Evolutionary conservation across 2,329 filamentous ascomycete genomes (phyloP).

Genomic region (Aureobasidium musti): DNA sequence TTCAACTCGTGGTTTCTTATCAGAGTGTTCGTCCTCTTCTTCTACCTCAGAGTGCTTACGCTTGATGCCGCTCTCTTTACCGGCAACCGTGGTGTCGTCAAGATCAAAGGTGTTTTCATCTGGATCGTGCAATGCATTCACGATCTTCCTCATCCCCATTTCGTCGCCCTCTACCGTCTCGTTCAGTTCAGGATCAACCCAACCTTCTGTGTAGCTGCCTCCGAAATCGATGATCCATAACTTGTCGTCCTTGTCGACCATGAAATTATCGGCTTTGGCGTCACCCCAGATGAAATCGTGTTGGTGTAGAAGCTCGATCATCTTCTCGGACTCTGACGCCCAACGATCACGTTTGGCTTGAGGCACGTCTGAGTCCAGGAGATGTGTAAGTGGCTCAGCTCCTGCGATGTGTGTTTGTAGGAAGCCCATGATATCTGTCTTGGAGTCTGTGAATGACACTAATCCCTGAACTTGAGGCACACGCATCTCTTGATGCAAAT

Average conservation of each 20-base stretch:
- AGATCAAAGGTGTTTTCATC: constrained; percentile 35
- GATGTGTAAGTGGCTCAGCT: constrained; percentile 39
- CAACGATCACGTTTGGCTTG: constrained; percentile 39
- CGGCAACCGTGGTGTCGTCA: constrained; percentile 29
- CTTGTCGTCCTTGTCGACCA: constrained; percentile 36
- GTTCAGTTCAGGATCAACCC: constrained; percentile 12
- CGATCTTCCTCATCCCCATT: constrained; percentile 38
- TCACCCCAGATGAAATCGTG: constrained; percentile 45
- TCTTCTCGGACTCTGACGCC: constrained; percentile 36
- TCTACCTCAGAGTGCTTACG: neutral
- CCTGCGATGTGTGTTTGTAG: constrained; percentile 39
- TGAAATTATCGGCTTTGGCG: constrained; percentile 46
- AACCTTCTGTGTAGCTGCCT: constrained; percentile 18
- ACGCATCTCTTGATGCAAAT: constrained; percentile 38
- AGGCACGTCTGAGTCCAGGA: constrained; percentile 38
- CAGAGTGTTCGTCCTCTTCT: neutral
- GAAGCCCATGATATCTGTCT: constrained; percentile 40
- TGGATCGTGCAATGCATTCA: constrained; percentile 39
- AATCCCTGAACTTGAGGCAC: constrained; percentile 39
- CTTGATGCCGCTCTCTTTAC: constrained; percentile 8
- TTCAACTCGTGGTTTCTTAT: constrained; percentile 5
- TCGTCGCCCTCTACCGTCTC: constrained; percentile 29
- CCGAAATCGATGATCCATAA: constrained; percentile 27
- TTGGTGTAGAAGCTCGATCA: constrained; percentile 35
- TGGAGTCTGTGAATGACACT: constrained; percentile 33